Base-by-base conservation (phyloP, 257 asterid species). In the Solanum phureja region DNA sequence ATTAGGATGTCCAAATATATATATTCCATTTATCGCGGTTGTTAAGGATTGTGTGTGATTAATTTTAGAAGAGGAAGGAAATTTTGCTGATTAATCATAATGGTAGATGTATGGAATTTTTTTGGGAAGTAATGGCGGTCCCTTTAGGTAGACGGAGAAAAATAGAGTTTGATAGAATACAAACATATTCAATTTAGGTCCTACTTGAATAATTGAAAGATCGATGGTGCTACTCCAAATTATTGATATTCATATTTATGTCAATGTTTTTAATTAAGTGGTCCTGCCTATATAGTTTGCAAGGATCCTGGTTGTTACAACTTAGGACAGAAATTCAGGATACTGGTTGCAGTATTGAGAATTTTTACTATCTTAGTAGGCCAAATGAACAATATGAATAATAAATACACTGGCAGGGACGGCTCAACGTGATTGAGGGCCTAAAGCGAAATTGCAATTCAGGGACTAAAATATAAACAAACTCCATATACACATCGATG, bases 341-440 rank as follows among this genome's bases (percentile, higher is more conserved):
- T 33, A 71, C 24, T 56, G 38, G n/a, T 3, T 49, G 40, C n/a
- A 23, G 75, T n/a, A 56, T n/a, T 33, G 13, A 37, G 52, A 56
- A 8, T 21, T 21, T 27, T 83, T 5, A 31, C 8, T 56, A 18
- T 18, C 23, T 60, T 60, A 88, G 87, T 87, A 88, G 85, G 81
- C 44, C 87, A 89, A 8, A 86, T 85, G 13, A 94, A 89, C 90
- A 92, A 87, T 58, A 90, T 83, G 16, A 94, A 88, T 92, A 92
- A 87, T 58, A 90, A 40, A 40, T 40, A 40, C 90, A 38, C 82
- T 91, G 23, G 38, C 64, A 88, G 88, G 42, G 42, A 9, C 42
- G 10, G 2, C 42, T 38, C 42, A 38, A 8, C 42, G 42, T 38
- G 42, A 38, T 38, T 38, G 42, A 9, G 40, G 11, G 42, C 11